Evolutionary conservation across 148 eudicot genomes (phyloP).

Genomic region (Polygonum aviculare): DNA sequence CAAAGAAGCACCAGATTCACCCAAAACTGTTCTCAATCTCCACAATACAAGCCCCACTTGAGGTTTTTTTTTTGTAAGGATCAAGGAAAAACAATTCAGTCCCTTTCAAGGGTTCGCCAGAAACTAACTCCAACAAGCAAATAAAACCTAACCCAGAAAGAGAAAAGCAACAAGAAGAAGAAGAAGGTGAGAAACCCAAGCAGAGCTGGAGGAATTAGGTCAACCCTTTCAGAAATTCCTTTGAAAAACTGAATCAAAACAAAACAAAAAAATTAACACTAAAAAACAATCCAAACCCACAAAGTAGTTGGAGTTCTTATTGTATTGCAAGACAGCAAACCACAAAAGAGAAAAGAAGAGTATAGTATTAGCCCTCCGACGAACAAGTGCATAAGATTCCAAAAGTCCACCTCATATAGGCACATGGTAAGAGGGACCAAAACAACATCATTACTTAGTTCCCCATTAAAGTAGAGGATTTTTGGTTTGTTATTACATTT

Average conservation of each 20-base stretch:
- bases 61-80: not conserved
- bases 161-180: not conserved
- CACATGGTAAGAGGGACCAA: conserved; percentile 1
- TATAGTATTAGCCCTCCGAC: not conserved
- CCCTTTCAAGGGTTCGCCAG: not conserved
- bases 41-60: not conserved
- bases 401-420: conserved; percentile 11
- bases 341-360: not conserved
- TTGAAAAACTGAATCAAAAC: conserved; percentile 8
- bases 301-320: not conserved
- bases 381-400: conserved; percentile 11
- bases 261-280: conserved; percentile 5
- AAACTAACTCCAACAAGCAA: conserved; percentile 11
- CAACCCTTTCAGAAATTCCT: conserved; percentile 2
- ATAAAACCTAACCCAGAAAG: conserved; percentile 1
- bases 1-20: not conserved
- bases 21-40: not conserved
- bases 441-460: conserved; percentile 7
- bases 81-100: not conserved
- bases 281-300: conserved; percentile 2
- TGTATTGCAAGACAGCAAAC: not conserved
- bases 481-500: not conserved
- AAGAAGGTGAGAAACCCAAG: conserved; percentile 1
- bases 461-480: conserved; percentile 4
- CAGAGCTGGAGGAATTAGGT: conserved; percentile 4